Evolutionary conservation across 2,329 filamentous ascomycete genomes (phyloP), one percentile per base, ranked within the genome.

Genomic region (Cladophialophora yegresii): DNA sequence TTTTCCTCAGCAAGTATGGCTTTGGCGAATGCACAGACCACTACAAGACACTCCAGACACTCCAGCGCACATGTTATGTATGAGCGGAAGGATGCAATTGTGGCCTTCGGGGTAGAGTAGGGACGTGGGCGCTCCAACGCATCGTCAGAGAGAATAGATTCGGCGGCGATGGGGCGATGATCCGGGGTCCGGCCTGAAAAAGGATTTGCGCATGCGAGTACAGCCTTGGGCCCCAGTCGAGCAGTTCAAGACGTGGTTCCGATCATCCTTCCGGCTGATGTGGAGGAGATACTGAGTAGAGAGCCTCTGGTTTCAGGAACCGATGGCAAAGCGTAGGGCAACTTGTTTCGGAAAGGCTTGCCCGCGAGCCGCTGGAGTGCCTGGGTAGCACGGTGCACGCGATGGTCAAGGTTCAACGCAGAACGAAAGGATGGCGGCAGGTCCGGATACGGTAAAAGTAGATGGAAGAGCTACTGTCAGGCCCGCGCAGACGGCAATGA

Each of bases 21-120:
- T 50, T 33, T 32, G 28, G 53, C 53, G 61, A 47, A 55, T 63
- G 45, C 45, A 51, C 28, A 55, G 28, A 32, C 58, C 63, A 56
- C 55, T 32, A 50, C 5, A 51, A 26, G 20, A 36, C 16, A n/a
- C 30, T 43, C 12, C 9, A 20, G 16, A 20, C 40, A 26, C 28
- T 55, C 57, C 51, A 64, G 50, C 30, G 32, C 26, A 45, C 61
- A 59, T 63, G 51, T 23, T 47, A 53, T 43, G n/a, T 43, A 12
- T 12, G 12, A 40, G 33, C 33, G 2, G 16, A 7, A 20, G 36
- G 16, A n/a, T n/a, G 36, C 13, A n/a, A 7, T 43, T 43, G 36
- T 43, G 36, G 6, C 16, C 16, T 43, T 43, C 36, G 36, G 36
- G 6, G 36, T 7, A 43, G 33, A 36, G 12, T n/a, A 43, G 36